phyloP scores from a whole-genome alignment of 75 land plant genomes.

The Selaginella tamariscina region DNA sequence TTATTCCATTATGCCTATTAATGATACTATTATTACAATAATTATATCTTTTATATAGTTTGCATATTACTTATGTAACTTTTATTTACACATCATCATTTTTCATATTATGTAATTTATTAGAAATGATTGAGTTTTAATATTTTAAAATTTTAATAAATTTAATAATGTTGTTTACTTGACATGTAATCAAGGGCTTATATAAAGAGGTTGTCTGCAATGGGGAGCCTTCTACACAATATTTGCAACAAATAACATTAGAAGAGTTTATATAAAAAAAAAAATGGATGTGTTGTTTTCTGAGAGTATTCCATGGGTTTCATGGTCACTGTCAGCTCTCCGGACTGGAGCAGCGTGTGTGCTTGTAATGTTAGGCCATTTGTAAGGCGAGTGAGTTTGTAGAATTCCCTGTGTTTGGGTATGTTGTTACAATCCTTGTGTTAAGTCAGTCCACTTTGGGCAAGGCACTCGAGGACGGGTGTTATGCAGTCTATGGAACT shows the following conservation, averaged over 20 bases:
- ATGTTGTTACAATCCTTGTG: not conserved
- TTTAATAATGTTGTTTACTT: too few species aligned
- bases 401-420: not conserved
- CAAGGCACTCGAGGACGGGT: not conserved
- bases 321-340: not conserved
- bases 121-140: too few species aligned
- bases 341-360: not conserved
- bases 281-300: not conserved
- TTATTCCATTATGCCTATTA: too few species aligned
- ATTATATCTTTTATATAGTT: too few species aligned
- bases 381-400: not conserved
- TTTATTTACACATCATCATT: too few species aligned
- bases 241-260: not conserved
- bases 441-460: not conserved
- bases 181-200: too few species aligned
- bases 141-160: too few species aligned
- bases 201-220: too few species aligned
- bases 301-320: not conserved
- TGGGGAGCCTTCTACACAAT: not conserved
- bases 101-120: too few species aligned
- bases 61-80: too few species aligned
- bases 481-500: not conserved
- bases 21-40: too few species aligned
- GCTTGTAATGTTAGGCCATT: not conserved
- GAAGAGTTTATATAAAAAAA: not conserved